Evolutionary conservation across 2,329 filamentous ascomycete genomes (phyloP).

Genomic region (Metarhizium sp.): DNA sequence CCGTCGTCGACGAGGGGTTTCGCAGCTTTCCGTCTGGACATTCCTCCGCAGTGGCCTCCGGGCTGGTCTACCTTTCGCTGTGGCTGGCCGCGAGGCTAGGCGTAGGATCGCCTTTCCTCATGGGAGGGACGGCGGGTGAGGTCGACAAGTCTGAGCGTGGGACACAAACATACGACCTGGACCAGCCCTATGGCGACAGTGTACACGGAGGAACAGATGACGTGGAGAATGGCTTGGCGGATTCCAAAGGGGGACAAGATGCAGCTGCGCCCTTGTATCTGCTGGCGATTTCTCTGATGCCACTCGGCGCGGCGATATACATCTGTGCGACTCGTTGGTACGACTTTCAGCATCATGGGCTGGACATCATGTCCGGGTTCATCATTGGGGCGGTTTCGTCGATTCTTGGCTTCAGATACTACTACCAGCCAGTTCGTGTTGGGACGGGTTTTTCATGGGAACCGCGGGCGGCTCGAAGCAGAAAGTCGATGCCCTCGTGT

Average conservation of each 20-base stretch:
- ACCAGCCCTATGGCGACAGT: background rate
- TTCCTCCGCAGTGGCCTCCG: slow-evolving; percentile 54
- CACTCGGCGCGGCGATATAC: slow-evolving; percentile 59
- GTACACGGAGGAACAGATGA: background rate
- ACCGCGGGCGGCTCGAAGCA: slow-evolving; percentile 31
- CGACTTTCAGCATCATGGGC: slow-evolving; percentile 69
- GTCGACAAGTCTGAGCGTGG: slow-evolving; percentile 21
- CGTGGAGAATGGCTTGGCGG: background rate
- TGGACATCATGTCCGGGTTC: slow-evolving; percentile 68
- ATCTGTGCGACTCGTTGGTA: slow-evolving; percentile 66
- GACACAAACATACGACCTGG: background rate
- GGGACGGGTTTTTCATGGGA: slow-evolving; percentile 75
- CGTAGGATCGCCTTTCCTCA: slow-evolving; percentile 52
- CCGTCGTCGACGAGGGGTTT: slow-evolving; percentile 59
- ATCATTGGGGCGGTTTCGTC: slow-evolving; percentile 58
- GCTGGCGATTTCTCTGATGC: slow-evolving; percentile 53
- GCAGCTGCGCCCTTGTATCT: slow-evolving; percentile 45
- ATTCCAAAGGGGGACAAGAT: background rate
- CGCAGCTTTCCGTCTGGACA: slow-evolving; percentile 43
- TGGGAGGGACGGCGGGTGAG: slow-evolving; percentile 29
- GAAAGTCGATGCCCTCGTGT: too few species aligned
- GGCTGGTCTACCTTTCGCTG: slow-evolving; percentile 65
- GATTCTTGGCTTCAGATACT: slow-evolving; percentile 50
- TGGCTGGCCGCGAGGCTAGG: slow-evolving; percentile 66
- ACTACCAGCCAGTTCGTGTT: slow-evolving; percentile 42